A percentile compares a stretch with the other conserved stretches of the same genome.
These are phyloP conservation scores for Solanum commersonii DNA, from an alignment of 257 asterid species.

Conservation along the genomic window DNA sequence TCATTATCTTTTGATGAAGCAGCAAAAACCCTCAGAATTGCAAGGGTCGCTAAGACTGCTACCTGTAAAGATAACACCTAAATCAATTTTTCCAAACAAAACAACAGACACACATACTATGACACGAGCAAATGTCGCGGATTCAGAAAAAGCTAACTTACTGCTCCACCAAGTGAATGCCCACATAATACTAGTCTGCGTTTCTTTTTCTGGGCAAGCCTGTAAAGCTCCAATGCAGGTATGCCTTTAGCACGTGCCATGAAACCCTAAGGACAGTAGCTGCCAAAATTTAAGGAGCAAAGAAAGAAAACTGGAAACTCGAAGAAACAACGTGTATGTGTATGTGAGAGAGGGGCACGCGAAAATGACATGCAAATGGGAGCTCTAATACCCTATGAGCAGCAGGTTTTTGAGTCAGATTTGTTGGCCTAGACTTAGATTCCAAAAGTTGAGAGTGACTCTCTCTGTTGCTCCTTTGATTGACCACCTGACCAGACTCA, in stretches of 20 bases:
- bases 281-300: not conserved
- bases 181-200: conserved; percentile 86
- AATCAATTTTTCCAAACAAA: not conserved
- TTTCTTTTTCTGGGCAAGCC: conserved; percentile 90
- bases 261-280: conserved; percentile 60
- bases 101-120: not conserved
- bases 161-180: conserved; percentile 98
- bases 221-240: conserved; percentile 89
- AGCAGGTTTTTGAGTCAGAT: conserved; percentile 66
- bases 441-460: conserved; percentile 30
- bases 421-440: conserved; percentile 38
- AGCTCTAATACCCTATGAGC: conserved; percentile 69
- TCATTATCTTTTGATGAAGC: conserved; percentile 76
- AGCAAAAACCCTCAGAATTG: conserved; percentile 82
- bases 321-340: not conserved
- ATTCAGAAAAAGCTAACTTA: not conserved
- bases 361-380: conserved; percentile 7
- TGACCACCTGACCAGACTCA: conserved; percentile 16
- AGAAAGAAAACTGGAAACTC: not conserved
- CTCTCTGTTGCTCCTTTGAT: conserved; percentile 38
- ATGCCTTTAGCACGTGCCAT: conserved; percentile 99
- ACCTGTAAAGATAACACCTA: conserved; percentile 39
- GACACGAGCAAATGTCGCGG: not conserved
- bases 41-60: conserved; percentile 93
- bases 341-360: not conserved